These are phyloP conservation scores for Ceratocystis variospora DNA, from an alignment of 2,329 filamentous ascomycete genomes.

Conservation along the genomic window DNA sequence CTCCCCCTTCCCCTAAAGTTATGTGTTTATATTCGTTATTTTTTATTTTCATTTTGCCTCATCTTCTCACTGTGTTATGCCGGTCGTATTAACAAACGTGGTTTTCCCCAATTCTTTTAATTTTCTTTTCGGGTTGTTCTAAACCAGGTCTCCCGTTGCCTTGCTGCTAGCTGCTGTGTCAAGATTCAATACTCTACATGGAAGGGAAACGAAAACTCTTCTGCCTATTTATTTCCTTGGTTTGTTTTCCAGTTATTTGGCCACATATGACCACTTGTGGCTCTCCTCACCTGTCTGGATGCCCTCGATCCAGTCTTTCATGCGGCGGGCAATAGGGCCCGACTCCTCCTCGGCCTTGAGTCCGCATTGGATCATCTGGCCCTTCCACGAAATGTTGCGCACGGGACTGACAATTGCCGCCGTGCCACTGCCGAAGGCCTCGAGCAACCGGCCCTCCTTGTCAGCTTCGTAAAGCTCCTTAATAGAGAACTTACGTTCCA, in stretches of 20 bases:
- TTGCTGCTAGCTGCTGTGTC: no score
- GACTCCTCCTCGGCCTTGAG: conserved; percentile 70
- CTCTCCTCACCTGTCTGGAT: conserved; percentile 92
- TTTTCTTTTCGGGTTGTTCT: no score
- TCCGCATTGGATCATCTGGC: conserved; percentile 67
- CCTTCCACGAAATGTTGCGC: conserved; percentile 78
- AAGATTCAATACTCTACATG: no score
- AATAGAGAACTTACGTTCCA: conserved; percentile 89
- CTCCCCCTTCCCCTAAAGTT: background rate
- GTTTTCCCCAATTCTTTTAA: no score
- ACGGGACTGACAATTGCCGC: conserved; percentile 90
- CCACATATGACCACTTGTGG: conserved; percentile 71
- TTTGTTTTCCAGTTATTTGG: conserved; percentile 23
- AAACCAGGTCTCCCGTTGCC: no score
- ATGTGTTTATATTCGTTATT: no score
- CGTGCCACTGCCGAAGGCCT: conserved; percentile 88
- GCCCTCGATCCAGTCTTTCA: conserved; percentile 94
- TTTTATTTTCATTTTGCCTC: no score
- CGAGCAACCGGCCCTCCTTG: conserved; percentile 70
- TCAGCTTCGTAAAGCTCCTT: conserved; percentile 67
- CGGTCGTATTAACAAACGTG: no score
- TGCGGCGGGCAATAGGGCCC: conserved; percentile 66
- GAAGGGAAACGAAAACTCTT: no score
- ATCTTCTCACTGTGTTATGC: no score
- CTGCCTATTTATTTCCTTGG: no score